Evolutionary conservation across 1,284 basidiomycete genomes (phyloP).

Genomic region (Hortiboletus rubellus): DNA sequence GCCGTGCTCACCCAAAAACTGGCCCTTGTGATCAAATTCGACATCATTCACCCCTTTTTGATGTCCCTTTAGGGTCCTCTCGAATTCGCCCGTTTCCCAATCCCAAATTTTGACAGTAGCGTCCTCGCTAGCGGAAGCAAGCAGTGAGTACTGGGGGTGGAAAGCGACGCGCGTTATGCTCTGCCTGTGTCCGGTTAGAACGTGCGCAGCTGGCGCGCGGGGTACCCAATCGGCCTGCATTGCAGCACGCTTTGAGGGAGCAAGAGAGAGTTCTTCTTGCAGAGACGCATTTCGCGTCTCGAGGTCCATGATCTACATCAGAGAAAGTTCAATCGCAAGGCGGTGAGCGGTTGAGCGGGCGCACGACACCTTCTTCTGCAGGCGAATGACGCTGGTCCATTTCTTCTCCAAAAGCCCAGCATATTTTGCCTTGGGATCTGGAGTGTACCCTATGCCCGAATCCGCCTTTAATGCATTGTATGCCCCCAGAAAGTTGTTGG

Average conservation of each 20-base stretch:
- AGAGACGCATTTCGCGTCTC: slow-evolving; percentile 77
- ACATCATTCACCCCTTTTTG: slow-evolving; percentile 87
- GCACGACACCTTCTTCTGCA: slow-evolving; percentile 83
- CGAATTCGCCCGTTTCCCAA: slow-evolving; percentile 93
- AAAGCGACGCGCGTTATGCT: slow-evolving; percentile 81
- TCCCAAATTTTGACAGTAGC: slow-evolving; percentile 92
- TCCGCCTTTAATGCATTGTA: slow-evolving; percentile 68
- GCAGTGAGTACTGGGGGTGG: slow-evolving; percentile 81
- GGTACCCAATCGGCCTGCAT: slow-evolving; percentile 80
- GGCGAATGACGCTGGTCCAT: slow-evolving; percentile 89
- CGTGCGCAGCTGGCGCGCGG: slow-evolving; percentile 74
- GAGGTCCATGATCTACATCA: slow-evolving; percentile 79
- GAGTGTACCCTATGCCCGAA: slow-evolving; percentile 61
- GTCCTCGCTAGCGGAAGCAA: slow-evolving; percentile 87
- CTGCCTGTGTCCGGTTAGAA: slow-evolving; percentile 78
- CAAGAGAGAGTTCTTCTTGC: slow-evolving; percentile 73
- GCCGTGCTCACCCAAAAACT: slow-evolving; percentile 65
- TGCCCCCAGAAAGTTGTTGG: slow-evolving; percentile 61
- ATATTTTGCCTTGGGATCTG: slow-evolving; percentile 82
- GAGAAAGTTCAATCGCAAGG: slow-evolving; percentile 16
- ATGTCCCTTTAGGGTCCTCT: slow-evolving; percentile 89
- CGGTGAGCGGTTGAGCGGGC: slow-evolving; percentile 4
- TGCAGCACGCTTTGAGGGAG: slow-evolving; percentile 55
- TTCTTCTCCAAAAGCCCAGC: slow-evolving; percentile 90
- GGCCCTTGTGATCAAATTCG: slow-evolving; percentile 86